Evolutionary conservation across 148 eudicot species (phyloP).

Genomic region (Simmondsia chinensis): DNA sequence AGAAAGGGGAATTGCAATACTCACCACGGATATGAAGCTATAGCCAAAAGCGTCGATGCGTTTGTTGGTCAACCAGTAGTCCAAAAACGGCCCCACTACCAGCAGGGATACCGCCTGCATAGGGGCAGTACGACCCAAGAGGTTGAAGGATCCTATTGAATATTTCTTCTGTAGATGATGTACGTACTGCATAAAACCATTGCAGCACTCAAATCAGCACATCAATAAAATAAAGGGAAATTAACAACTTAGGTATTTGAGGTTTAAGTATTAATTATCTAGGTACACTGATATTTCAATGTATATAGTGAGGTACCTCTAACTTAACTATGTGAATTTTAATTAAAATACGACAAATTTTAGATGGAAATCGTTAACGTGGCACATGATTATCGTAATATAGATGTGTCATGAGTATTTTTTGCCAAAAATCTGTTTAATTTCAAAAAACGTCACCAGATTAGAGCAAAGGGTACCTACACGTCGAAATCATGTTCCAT

Average conservation of each 20-base stretch:
- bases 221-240: neutral
- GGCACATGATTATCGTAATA: too few relatives aligned
- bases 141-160: slow-evolving; percentile 35
- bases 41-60: slow-evolving; percentile 26
- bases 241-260: neutral
- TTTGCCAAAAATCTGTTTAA: too few relatives aligned
- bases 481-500: too few relatives aligned
- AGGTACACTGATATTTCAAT: too few relatives aligned
- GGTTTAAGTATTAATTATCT: too few relatives aligned
- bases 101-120: slow-evolving; percentile 41
- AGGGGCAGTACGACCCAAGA: slow-evolving; percentile 38
- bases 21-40: slow-evolving; percentile 24
- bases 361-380: too few relatives aligned
- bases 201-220: neutral
- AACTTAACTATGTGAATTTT: too few relatives aligned
- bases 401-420: too few relatives aligned
- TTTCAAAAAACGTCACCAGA: too few relatives aligned
- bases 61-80: slow-evolving; percentile 27
- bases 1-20: slow-evolving; percentile 4
- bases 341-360: too few relatives aligned
- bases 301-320: too few relatives aligned
- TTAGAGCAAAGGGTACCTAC: too few relatives aligned
- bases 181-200: slow-evolving; percentile 28
- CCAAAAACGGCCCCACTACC: slow-evolving; percentile 35
- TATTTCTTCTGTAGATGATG: slow-evolving; percentile 42